Evolutionary conservation across 2,329 filamentous ascomycete species (phyloP), one percentile per base, ranked within the genome.

Genomic region (Coniochaeta sp.): DNA sequence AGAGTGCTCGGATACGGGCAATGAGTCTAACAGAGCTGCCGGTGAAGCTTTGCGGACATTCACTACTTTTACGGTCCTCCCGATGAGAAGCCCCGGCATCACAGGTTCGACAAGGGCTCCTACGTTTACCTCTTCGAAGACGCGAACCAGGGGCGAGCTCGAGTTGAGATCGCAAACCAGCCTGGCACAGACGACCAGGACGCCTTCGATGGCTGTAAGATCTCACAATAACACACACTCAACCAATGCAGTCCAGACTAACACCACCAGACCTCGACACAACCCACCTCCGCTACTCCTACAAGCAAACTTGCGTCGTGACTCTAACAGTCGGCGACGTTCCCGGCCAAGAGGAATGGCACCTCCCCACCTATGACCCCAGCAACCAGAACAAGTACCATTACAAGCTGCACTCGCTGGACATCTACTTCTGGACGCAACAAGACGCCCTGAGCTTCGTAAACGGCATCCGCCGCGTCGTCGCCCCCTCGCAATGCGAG

Each of bases 121-220:
- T 91, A 91, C 65, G 79, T 91, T 52, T 91, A 91, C 63, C 73
- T 91, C 6, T 91, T 89, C 65, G 85, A 91, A 66, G 86, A 89
- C 63, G 78, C 86, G 12, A 74, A 73, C 55, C 79, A 85, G 58
- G 76, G 82, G 55, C 77, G 81, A 54, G 85, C 85, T 56, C 84
- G 87, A 58, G 72, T 91, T 57, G 88, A 91, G 68, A 74, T 91
- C 55, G 87, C 87, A 40, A 92, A 91, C 62, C 75, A 85, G 59
- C 79, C 86, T 8, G 87, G 87, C 50, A 85, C 82, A 3, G 79
- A 86, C 1, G 78, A 86, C n/a, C 87, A 91, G 63, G 87, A 91
- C 71, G 87, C 87, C 10, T 89, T 91, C 63, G 79, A 83, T 58
- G 88, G 88, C 63, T 82, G 86, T 89, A 72, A 76, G 86, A 69